Evolutionary conservation across 139 green algal species (phyloP), one percentile per base, ranked within the genome.

Genomic region (Edaphochlamys debaryana): DNA sequence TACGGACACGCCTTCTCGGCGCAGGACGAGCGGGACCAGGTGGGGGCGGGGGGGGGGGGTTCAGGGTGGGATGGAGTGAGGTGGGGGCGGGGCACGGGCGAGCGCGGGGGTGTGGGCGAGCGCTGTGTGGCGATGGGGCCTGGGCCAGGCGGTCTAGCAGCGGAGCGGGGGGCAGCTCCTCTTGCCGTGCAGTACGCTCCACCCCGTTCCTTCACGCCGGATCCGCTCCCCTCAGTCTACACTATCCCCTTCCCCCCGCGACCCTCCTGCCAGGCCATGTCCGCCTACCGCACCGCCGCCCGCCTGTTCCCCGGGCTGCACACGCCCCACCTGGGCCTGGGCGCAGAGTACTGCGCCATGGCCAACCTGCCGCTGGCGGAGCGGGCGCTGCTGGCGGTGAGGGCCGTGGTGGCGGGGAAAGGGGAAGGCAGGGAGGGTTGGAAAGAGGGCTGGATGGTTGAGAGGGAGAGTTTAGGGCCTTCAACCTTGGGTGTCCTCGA

Each of bases 221-320:
- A 32, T 8, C 67, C 67, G 58, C 37, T 32, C 37, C n/a, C n/a
- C n/a, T n/a, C n/a, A n/a, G n/a, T n/a, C n/a, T n/a, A n/a, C n/a
- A n/a, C 66, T 17, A 38, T 38, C 3, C 36, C 67, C 37, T 20
- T 45, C 69, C 29, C 45, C 69, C 50, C 6, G 20, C 50, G 50
- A 9, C 50, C 6, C 7, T 22, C 6, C 50, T 2, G 15, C 30
- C 74, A 80, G 74, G 74, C 74, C 74, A 80, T 99, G 93, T 96
- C 96, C 25, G 97, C 97, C 0, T 99, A 98, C 86, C 91, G 97
- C 32, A 99, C 96, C 2, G 97, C 97, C 32, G 76, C 92, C 25
- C 91, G 97, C 19, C 91, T 98, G 27, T 99, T 99, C 88, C 93
- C 94, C 8, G 97, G 97, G 5, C 93, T 97, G 83, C 97, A 99